These are phyloP conservation scores for Fusarium sp. DNA, from an alignment of 2,329 filamentous ascomycete genomes.

Conservation along the genomic window DNA sequence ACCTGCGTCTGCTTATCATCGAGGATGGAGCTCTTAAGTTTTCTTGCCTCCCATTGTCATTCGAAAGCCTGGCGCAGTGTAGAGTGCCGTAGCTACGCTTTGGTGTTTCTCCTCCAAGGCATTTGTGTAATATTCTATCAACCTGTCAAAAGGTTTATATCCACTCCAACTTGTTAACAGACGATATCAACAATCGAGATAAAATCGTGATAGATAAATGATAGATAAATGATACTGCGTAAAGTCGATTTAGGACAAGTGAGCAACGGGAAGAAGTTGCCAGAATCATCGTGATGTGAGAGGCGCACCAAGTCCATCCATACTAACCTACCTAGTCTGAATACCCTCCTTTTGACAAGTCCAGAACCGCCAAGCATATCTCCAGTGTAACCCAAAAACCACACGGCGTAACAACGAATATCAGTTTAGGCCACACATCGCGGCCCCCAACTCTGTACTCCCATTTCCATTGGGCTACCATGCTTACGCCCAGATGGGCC, in stretches of 20 bases:
- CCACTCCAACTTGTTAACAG: accelerated
- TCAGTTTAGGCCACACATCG: background rate
- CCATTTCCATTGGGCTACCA: background rate
- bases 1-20: background rate
- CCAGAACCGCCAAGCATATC: background rate
- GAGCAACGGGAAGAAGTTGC: background rate
- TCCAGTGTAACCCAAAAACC: background rate
- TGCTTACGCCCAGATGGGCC: background rate
- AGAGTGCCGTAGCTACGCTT: too few species aligned
- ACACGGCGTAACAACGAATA: background rate
- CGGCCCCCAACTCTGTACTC: background rate
- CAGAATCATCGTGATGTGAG: background rate
- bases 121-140: too few species aligned
- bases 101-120: too few species aligned
- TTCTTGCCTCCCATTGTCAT: background rate
- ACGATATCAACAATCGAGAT: accelerated
- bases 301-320: background rate
- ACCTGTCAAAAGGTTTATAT: background rate
- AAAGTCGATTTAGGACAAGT: accelerated
- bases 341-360: background rate
- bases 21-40: background rate
- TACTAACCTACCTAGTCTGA: background rate
- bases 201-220: background rate
- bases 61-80: accelerated
- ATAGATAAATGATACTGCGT: background rate